Evolutionary conservation across 441 rosid species (phyloP).

Genomic region (Hura crepitans): DNA sequence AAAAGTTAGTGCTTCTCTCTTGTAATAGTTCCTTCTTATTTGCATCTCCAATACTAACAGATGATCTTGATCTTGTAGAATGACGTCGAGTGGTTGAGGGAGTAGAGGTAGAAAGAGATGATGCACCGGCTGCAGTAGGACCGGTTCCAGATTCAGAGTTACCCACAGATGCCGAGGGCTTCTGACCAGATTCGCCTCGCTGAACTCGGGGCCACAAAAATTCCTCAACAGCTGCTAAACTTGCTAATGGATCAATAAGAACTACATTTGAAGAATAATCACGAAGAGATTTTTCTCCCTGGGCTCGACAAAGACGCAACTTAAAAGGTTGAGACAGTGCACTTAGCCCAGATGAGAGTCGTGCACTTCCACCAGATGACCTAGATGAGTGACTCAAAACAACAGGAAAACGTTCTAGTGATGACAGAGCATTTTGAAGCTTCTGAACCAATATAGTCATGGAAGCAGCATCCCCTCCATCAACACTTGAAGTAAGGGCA

Average conservation of each 20-base stretch:
- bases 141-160: constrained; percentile 65
- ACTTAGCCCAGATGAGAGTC: constrained; percentile 93
- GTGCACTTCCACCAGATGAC: constrained; percentile 84
- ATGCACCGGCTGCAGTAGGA: constrained; percentile 66
- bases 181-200: constrained; percentile 80
- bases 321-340: constrained; percentile 95
- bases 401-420: constrained; percentile 95
- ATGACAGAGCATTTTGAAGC: constrained; percentile 94
- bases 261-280: constrained; percentile 96
- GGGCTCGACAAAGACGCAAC: constrained; percentile 94
- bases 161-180: constrained; percentile 56
- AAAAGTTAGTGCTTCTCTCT: constrained; percentile 72
- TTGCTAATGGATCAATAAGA: constrained; percentile 96
- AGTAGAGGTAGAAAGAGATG: constrained; percentile 71
- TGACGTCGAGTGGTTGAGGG: constrained; percentile 71
- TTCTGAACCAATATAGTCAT: constrained; percentile 92
- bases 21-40: constrained; percentile 59
- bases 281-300: constrained; percentile 88
- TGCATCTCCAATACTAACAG: constrained; percentile 72
- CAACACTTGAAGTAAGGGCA: constrained; percentile 64
- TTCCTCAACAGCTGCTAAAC: constrained; percentile 94
- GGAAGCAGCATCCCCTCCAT: constrained; percentile 51
- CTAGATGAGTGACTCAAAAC: constrained; percentile 93
- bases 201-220: constrained; percentile 99
- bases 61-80: constrained; percentile 80